Evolutionary conservation across 768 basidiomycete genomes (phyloP), one percentile per base, ranked within the genome.

Genomic region (Dacryopinax spathularia): DNA sequence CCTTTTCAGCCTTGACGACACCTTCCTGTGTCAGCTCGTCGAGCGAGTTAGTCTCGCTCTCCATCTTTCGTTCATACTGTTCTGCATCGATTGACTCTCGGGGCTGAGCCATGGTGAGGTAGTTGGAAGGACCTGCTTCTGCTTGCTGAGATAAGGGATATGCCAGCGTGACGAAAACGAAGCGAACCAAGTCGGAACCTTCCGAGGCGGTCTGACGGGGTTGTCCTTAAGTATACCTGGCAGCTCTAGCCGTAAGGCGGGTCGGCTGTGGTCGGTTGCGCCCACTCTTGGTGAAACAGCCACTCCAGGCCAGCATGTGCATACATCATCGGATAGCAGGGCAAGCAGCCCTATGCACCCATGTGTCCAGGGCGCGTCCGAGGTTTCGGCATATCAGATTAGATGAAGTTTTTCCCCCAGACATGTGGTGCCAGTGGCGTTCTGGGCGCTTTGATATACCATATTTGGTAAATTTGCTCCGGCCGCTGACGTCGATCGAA

Each of bases 1-100:
- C 33, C 34, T 33, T 36, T 35, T 60, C 60, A 22, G 34, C 60
- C 60, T 60, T 60, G 60, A 33, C n/a, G 33, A 60, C 60, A 60
- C 60, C 60, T 33, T 60, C 60, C 60, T 60, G 60, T 10, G 33
- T 60, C 6, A 34, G n/a, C n/a, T 60, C 33, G 10, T 60, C 60
- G 60, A 60, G 4, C 33, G 48, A 56, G 25, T 29, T 56, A 7
- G 25, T 56, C 48, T 56, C 48, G 29, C 48, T 56, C 25, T 9
- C 48, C 29, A 56, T 56, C 48, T 56, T 56, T 22, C 48, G 48
- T 3, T 56, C 48, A 29, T 56, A 56, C 9, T 3, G 25, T 29
- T 56, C 48, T 18, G 25, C 25, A 27, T 56, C 48, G 15, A 56
- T 20, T 5, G 48, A 56, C 18, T 25, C 48, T 29, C 48, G 48